Conservation (phyloP, 2,329 filamentous ascomycete genomes). For the Penicillium sp. region DNA sequence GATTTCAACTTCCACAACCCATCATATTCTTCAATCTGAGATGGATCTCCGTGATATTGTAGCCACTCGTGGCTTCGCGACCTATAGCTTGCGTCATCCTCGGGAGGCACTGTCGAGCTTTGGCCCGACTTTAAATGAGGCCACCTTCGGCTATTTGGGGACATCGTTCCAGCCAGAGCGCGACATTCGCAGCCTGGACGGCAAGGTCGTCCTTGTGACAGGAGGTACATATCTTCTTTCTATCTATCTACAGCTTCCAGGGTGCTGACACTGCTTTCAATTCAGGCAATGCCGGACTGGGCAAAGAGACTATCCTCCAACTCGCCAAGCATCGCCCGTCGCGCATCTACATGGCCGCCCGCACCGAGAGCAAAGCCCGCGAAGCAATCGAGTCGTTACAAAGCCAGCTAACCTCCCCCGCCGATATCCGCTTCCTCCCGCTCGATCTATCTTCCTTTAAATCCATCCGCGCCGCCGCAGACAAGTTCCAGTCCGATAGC, state of each 20-base stretch:
- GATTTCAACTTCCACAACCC: neutral
- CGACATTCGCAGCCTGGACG: conserved; percentile 47
- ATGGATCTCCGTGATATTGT: conserved; percentile 20
- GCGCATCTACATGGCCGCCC: conserved; percentile 56
- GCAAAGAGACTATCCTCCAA: conserved; percentile 48
- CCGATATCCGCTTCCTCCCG: conserved; percentile 46
- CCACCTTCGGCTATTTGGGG: conserved; percentile 35
- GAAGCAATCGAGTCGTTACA: conserved; percentile 46
- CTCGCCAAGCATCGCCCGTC: conserved; percentile 52
- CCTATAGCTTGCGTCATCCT: conserved; percentile 29
- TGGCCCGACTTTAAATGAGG: conserved; percentile 37
- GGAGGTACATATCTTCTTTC: conserved; percentile 40
- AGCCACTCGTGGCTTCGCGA: conserved; percentile 16
- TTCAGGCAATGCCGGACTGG: conserved; percentile 48
- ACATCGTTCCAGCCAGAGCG: conserved; percentile 43
- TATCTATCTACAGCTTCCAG: neutral
- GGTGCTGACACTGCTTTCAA: neutral
- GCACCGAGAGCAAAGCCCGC: conserved; percentile 44
- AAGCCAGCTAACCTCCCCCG: conserved; percentile 28
- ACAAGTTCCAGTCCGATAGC: conserved; percentile 40
- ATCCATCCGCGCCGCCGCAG: conserved; percentile 48
- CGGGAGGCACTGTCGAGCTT: conserved; percentile 31
- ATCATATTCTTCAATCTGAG: neutral
- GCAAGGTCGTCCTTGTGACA: conserved; percentile 53
- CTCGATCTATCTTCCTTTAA: conserved; percentile 53